Percentiles rank a stretch among this genome's conserved stretches.
Conservation (phyloP, 108 stramenopile genomes). For the Cyclotella cryptica region DNA sequence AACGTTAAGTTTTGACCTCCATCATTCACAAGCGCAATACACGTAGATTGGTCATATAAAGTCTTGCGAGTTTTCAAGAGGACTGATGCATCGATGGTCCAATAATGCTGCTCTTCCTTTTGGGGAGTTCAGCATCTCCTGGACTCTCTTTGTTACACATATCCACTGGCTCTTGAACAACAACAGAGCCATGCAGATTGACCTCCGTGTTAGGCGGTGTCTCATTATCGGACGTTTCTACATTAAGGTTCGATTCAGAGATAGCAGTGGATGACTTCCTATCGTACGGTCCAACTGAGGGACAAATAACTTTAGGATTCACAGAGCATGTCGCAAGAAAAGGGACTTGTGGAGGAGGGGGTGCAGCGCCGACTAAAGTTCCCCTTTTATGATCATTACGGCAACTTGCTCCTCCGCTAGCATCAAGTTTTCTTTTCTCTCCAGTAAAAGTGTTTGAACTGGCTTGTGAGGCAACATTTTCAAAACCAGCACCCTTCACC, state of each 20-base stretch:
- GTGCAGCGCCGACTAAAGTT: slow-evolving; percentile 16
- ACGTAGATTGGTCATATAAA: no score
- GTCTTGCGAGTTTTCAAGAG: no score
- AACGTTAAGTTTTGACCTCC: no score
- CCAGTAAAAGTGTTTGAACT: slow-evolving; percentile 1
- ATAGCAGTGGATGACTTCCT: neutral
- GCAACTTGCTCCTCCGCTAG: neutral
- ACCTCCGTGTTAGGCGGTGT: neutral
- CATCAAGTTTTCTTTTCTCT: neutral
- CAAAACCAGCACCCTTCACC: neutral
- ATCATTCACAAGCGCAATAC: no score
- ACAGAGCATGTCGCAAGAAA: no score
- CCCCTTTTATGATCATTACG: slow-evolving; percentile 9
- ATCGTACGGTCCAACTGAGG: neutral
- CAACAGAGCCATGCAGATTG: no score
- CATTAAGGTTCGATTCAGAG: neutral
- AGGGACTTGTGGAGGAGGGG: slow-evolving; percentile 7
- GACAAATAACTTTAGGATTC: neutral
- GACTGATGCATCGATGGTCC: no score
- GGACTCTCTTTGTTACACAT: no score
- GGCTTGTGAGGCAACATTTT: neutral
- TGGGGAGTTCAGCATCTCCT: no score
- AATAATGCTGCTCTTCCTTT: no score
- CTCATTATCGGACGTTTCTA: neutral
- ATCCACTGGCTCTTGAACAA: no score